Conservation (phyloP, 176 grass and related monocot genomes). For the Bothriochloa decipiens region DNA sequence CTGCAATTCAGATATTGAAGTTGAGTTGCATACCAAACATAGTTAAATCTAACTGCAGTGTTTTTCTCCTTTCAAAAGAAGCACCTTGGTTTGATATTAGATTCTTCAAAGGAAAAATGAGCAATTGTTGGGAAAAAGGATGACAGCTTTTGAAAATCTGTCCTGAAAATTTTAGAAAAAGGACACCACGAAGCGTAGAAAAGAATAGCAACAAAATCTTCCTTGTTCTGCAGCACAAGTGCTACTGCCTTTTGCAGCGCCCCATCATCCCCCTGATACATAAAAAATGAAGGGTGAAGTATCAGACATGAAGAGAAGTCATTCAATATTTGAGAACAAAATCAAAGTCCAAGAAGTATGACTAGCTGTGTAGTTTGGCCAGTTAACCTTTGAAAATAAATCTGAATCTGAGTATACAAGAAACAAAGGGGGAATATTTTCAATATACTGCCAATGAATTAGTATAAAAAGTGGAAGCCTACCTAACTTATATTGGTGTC, state of each 20-base stretch:
- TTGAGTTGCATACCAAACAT: neutral
- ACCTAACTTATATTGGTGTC: neutral
- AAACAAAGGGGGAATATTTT: conserved; percentile 33
- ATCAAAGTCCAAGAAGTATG: neutral
- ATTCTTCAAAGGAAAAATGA: conserved; percentile 95
- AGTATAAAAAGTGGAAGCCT: conserved; percentile 22
- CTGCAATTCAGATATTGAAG: conserved; percentile 53
- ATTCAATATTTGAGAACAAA: conserved; percentile 9
- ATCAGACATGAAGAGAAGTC: neutral
- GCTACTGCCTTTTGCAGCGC: conserved; percentile 67
- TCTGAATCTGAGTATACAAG: neutral
- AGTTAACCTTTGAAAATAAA: conserved; percentile 8
- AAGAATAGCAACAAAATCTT: conserved; percentile 74
- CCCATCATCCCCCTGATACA: conserved; percentile 65
- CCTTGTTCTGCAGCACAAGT: conserved; percentile 67
- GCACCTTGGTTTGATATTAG: conserved; percentile 79
- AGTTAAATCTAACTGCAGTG: neutral
- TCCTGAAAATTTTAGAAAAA: conserved; percentile 82
- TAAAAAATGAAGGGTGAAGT: conserved; percentile 28
- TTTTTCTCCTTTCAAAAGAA: conserved; percentile 24
- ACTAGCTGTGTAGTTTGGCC: neutral
- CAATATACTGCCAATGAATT: conserved; percentile 47
- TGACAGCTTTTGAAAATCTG: conserved; percentile 68
- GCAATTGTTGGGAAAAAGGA: conserved; percentile 63
- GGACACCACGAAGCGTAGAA: conserved; percentile 99